Evolutionary conservation across 345 rosid species (phyloP).

Genomic region (Cardamine chenopodiifolia): DNA sequence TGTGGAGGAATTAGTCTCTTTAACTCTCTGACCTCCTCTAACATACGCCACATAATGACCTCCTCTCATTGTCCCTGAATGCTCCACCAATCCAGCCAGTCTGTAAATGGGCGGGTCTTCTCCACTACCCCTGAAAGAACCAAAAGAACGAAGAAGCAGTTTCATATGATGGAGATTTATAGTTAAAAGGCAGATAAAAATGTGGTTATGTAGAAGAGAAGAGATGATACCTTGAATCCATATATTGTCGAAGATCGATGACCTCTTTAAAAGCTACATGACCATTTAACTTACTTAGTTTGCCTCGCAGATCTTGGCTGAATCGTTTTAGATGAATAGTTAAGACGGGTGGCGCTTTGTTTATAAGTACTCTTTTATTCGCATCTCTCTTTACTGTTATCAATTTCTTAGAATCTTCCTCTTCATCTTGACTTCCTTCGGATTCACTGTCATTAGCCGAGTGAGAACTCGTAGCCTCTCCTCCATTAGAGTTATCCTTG

Average conservation of each 20-base stretch:
- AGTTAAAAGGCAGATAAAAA: not conserved
- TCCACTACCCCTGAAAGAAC: conserved; percentile 48
- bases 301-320: conserved; percentile 93
- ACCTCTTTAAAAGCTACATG: conserved; percentile 75
- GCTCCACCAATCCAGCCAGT: conserved; percentile 85
- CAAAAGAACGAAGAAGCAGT: not conserved
- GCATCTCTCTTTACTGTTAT: conserved; percentile 88
- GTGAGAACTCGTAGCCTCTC: conserved; percentile 39
- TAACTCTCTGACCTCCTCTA: conserved; percentile 53
- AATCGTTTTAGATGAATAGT: conserved; percentile 94
- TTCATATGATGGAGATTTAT: not conserved
- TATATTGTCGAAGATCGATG: conserved; percentile 71
- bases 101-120: conserved; percentile 51
- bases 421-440: conserved; percentile 49
- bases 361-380: conserved; percentile 74
- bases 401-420: conserved; percentile 46
- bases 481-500: conserved; percentile 43
- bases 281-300: conserved; percentile 88
- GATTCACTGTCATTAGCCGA: conserved; percentile 47
- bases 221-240: conserved; percentile 73
- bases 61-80: conserved; percentile 86
- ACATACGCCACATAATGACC: conserved; percentile 95
- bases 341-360: conserved; percentile 77
- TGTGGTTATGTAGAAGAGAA: conserved; percentile 2
- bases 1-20: conserved; percentile 34